Conservation (phyloP, 768 basidiomycete species). For the Neoboletus subvelutipes region DNA sequence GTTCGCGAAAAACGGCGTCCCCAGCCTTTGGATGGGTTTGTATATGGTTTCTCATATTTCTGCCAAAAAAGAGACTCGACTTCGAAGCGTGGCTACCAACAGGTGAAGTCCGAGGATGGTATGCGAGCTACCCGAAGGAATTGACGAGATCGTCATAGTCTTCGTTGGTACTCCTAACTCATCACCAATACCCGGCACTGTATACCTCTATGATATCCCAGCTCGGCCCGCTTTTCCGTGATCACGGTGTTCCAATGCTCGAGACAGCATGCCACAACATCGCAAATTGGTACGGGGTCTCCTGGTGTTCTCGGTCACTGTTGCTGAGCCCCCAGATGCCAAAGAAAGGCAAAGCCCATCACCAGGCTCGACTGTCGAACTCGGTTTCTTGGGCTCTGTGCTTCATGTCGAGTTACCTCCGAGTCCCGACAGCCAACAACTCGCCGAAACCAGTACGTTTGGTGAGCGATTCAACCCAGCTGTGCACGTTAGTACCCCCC, state of each 20-base stretch:
- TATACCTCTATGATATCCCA: constrained; percentile 67
- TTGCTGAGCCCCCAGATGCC: constrained; percentile 22
- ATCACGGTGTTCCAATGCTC: constrained; percentile 75
- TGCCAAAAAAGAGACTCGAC: constrained; percentile 62
- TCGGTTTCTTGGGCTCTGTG: constrained; percentile 82
- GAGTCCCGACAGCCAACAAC: constrained; percentile 68
- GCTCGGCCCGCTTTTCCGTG: constrained; percentile 73
- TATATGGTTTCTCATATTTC: constrained; percentile 80
- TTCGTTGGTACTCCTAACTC: constrained; percentile 74
- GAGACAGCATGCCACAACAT: constrained; percentile 87
- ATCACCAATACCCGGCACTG: constrained; percentile 78
- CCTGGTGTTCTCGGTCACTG: background rate
- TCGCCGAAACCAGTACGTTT: constrained; percentile 53
- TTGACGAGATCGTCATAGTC: constrained; percentile 13
- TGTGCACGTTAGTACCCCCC: constrained; percentile 42
- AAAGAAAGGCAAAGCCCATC: constrained; percentile 76
- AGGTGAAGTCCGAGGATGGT: constrained; percentile 43
- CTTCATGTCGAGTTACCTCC: constrained; percentile 72
- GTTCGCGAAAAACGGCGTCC: constrained; percentile 34
- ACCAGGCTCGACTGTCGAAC: constrained; percentile 65
- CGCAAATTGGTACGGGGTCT: constrained; percentile 66
- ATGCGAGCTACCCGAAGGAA: background rate
- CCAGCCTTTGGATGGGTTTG: constrained; percentile 55
- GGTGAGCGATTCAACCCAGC: constrained; percentile 52
- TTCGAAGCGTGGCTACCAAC: constrained; percentile 77